These are phyloP conservation scores for Saururus chinensis DNA, from an alignment of 164 flowering plant genomes.

Conservation along the genomic window DNA sequence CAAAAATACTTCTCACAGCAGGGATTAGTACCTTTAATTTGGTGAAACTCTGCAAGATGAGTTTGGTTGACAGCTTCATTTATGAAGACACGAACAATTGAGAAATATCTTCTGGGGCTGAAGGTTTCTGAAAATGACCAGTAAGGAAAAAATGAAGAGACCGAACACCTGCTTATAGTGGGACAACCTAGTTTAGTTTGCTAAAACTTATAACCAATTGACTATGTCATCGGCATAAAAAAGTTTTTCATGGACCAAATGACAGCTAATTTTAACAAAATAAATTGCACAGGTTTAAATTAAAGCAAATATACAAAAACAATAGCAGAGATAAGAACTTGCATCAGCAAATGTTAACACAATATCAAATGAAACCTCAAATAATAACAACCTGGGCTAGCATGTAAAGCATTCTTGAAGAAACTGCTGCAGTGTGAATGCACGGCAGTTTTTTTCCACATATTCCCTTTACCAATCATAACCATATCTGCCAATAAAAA, in stretches of 20 bases:
- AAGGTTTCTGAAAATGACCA: slow-evolving; percentile 45
- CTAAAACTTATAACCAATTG: background rate
- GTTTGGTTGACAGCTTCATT: slow-evolving; percentile 99
- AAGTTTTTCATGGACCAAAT: no score
- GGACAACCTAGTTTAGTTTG: background rate
- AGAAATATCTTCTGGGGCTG: slow-evolving; percentile 65
- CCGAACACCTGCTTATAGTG: no score
- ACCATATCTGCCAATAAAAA: slow-evolving; percentile 42
- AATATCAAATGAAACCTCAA: no score
- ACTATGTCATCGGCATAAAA: no score
- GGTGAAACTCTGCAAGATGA: slow-evolving; percentile 98
- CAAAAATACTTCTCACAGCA: background rate
- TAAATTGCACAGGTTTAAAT: no score
- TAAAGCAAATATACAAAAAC: no score
- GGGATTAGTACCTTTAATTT: slow-evolving; percentile 69
- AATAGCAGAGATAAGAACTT: no score
- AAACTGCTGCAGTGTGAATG: slow-evolving; percentile 94
- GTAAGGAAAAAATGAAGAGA: background rate
- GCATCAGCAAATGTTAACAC: no score
- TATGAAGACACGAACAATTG: slow-evolving; percentile 92
- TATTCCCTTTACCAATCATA: slow-evolving; percentile 95
- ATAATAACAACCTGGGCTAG: slow-evolving; percentile 61
- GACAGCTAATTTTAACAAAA: no score
- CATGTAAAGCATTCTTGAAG: slow-evolving; percentile 83
- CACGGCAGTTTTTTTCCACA: slow-evolving; percentile 85